Conservation (phyloP, 257 asterid genomes). For the Solanum piurae region DNA sequence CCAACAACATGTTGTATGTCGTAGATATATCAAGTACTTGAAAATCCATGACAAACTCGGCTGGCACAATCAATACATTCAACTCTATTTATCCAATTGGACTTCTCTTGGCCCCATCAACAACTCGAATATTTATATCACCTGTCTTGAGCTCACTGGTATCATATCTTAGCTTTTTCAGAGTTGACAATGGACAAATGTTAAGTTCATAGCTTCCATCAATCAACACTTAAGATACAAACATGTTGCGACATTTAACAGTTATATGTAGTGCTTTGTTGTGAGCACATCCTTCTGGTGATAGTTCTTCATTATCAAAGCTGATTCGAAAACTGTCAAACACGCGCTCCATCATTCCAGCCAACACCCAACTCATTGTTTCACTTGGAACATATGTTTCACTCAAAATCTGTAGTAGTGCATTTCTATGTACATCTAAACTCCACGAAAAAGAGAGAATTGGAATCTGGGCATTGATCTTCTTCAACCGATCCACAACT, state of each 20-base stretch:
- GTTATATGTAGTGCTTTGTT: background rate
- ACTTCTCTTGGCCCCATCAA: background rate
- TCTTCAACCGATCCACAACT: background rate
- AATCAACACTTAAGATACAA: background rate
- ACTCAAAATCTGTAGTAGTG: background rate
- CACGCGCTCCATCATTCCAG: background rate
- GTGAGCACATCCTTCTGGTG: background rate
- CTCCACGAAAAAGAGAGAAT: background rate
- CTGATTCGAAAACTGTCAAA: background rate
- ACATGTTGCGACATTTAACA: background rate
- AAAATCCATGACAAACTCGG: background rate
- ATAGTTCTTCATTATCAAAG: background rate
- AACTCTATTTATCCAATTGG: background rate
- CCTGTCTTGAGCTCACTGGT: background rate
- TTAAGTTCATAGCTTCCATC: background rate
- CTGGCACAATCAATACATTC: background rate
- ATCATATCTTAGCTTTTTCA: background rate
- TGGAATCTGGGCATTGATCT: background rate
- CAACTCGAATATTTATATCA: background rate
- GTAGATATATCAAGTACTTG: no score
- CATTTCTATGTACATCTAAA: no score
- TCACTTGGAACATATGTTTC: background rate
- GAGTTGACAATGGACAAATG: background rate
- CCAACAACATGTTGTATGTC: no score
- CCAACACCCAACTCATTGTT: background rate